Base-by-base conservation (phyloP, 352 stramenopile species). In the Phytophthora pinifolia region DNA sequence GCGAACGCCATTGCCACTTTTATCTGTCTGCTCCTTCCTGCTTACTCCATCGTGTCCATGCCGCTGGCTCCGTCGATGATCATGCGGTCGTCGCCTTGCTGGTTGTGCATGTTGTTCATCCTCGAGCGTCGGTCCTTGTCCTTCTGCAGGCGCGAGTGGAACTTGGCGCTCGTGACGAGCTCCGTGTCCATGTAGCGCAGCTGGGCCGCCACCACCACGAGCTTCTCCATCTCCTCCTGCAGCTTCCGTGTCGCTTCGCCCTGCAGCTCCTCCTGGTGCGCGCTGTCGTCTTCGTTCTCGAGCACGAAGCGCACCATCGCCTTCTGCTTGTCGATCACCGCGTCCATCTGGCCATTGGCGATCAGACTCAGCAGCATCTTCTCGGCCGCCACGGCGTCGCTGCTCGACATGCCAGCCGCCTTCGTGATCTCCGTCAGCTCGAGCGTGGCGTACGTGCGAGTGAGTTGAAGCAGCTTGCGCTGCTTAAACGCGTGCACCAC, bases 371-470 rank as follows among this genome's bases (percentile, higher is more conserved):
- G 42, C 54, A 93, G 62, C 72, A 79, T 74, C 59, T 86, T 86
- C 62, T 90, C 80, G 13, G 70, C 72, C 9, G 57, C 48, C 9
- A 69, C 65, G 1, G 51, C 65, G 14, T 74, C 65, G 15, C 54
- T 67, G 32, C 41, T 67, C 1, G 65, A 54, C 52, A 89, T 67
- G 7, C 65, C 76, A 0, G 73, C 79, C 4, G 75, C 73, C 6
- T 53, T 74, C 20, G 77, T 46, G 42, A 95, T 74, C 46, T 93
- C 71, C 10, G 65, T 43, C 29, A 93, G 53, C 30, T 82, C 74
- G 57, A 95, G 81, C 13, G 79, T 91, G 36, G 85, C 75, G 56
- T 92, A 95, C 31, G 80, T 92, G 48, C 72, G 71, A n/a, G 78
- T 86, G 6, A 95, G 61, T 45, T 86, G 70, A 59, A 89, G 67